Evolutionary conservation across 352 stramenopile species (phyloP).

Genomic region (Phytopythium oedochilum): DNA sequence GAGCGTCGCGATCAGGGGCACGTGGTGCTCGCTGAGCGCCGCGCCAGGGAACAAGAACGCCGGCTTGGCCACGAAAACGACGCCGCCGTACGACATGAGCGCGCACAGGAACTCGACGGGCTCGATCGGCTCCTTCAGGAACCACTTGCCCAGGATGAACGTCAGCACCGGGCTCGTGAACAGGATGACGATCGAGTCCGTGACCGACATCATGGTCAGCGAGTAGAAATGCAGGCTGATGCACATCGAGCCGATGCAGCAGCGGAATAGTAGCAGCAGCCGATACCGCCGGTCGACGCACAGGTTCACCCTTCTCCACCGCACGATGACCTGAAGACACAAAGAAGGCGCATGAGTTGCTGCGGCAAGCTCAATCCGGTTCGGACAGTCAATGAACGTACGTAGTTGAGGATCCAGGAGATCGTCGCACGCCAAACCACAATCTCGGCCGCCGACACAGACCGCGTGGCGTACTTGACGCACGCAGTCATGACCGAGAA

Average conservation of each 20-base stretch:
- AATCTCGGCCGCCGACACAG: conserved; percentile 25
- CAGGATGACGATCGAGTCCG: conserved; percentile 45
- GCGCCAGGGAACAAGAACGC: conserved; percentile 37
- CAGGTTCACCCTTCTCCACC: conserved; percentile 17
- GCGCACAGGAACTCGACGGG: conserved; percentile 37
- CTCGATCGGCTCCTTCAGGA: conserved; percentile 45
- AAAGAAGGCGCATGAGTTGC: not conserved
- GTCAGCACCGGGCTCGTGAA: conserved; percentile 44
- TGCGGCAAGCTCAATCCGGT: not conserved
- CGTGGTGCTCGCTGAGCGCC: conserved; percentile 2
- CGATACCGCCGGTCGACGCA: conserved; percentile 15
- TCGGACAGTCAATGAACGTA: not conserved
- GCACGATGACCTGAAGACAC: conserved; percentile 16
- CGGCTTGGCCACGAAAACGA: conserved; percentile 60
- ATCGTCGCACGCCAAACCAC: conserved; percentile 35
- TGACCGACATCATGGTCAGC: conserved; percentile 44
- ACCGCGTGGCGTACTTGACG: conserved; percentile 33
- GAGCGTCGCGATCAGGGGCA: conserved; percentile 22
- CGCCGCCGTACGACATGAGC: conserved; percentile 47
- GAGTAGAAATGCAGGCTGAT: conserved; percentile 35
- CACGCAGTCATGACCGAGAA: conserved; percentile 43
- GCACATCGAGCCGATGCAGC: conserved; percentile 30
- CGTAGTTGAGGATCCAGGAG: conserved; percentile 26
- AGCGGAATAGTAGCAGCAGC: conserved; percentile 26
- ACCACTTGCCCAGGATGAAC: conserved; percentile 34